phyloP scores from a whole-genome alignment of 1,284 basidiomycete genomes.

The Leccinum holopus region DNA sequence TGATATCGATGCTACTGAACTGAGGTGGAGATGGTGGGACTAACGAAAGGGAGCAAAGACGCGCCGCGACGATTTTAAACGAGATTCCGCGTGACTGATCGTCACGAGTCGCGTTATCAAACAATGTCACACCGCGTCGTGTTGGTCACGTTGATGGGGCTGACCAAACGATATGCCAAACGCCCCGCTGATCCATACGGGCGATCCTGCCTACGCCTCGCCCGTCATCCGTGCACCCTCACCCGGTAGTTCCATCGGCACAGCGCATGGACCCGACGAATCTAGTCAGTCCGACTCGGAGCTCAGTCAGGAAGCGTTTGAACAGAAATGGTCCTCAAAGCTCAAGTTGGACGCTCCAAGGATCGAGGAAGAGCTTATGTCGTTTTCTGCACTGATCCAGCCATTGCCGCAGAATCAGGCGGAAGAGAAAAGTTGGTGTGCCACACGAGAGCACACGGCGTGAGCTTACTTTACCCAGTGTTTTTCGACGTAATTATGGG shows the following conservation, averaged over 20 bases:
- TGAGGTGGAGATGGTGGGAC: slow-evolving; percentile 34
- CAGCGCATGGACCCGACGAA: slow-evolving; percentile 60
- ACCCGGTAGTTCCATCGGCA: slow-evolving; percentile 70
- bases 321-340: slow-evolving; percentile 49
- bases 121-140: slow-evolving; percentile 36
- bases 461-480: slow-evolving; percentile 27
- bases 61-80: slow-evolving; percentile 34
- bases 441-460: neutral
- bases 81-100: slow-evolving; percentile 26
- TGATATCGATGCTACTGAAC: slow-evolving; percentile 6
- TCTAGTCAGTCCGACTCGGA: slow-evolving; percentile 57
- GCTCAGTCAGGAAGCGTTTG: slow-evolving; percentile 50
- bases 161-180: slow-evolving; percentile 25
- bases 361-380: slow-evolving; percentile 32
- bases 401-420: slow-evolving; percentile 26
- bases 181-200: slow-evolving; percentile 32
- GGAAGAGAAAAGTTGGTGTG: slow-evolving; percentile 34
- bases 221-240: slow-evolving; percentile 67
- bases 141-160: slow-evolving; percentile 6
- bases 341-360: slow-evolving; percentile 33
- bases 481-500: slow-evolving; percentile 50
- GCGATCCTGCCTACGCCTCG: slow-evolving; percentile 55
- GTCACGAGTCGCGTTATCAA: slow-evolving; percentile 32
- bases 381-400: slow-evolving; percentile 27
- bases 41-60: slow-evolving; percentile 29